Base-by-base conservation (phyloP, 2,329 filamentous ascomycete species). In the Apiospora phragmitis region DNA sequence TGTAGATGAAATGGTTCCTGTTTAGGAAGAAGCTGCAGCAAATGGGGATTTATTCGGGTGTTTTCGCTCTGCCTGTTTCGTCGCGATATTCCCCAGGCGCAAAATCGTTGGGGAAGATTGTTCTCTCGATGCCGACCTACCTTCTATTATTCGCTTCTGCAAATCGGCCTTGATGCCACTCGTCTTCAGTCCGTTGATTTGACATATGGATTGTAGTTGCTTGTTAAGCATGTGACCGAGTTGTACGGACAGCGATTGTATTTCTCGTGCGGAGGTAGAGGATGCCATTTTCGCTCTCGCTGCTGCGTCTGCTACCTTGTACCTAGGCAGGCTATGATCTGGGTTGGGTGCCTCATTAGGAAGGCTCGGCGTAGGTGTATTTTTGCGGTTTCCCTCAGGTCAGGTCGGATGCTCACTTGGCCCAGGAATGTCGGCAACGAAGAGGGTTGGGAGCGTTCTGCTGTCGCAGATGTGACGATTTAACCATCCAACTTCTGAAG, bases 101-200 rank as follows among this genome's bases (percentile, higher is more conserved):
- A 62, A 62, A 62, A 14, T 47, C 21, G 55, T n/a, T n/a, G 55
- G 32, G 55, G 55, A 18, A 12, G 32, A 62, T 24, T 35, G 55
- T 62, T 12, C 21, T 38, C 32, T 38, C 16, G 26, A 29, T 21
- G 18, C 32, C 55, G n/a, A n/a, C 93, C 82, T 86, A 98, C 96
- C 89, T 71, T 89, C 85, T 73, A 92, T 89, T 72, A 98, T 93
- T 76, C 95, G 91, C 71, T 85, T 84, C 82, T 97, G 94, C 71
- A 98, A 85, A 55, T 93, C 89, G 43, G 90, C 89, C 85, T 99
- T 99, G 77, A 96, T 92, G 26, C 96, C 96, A 38, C 92, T 93
- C 72, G 93, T 92, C 74, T 89, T 88, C 45, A 97, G 85, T 65
- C 90, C 88, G 83, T 97, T 93, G 72, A 88, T 85, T 73, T 90